A percentile compares a stretch with the other conserved stretches of the same genome.
Conservation (phyloP, 495 filamentous ascomycete genomes). For the Hypoxylon subgilvum region DNA sequence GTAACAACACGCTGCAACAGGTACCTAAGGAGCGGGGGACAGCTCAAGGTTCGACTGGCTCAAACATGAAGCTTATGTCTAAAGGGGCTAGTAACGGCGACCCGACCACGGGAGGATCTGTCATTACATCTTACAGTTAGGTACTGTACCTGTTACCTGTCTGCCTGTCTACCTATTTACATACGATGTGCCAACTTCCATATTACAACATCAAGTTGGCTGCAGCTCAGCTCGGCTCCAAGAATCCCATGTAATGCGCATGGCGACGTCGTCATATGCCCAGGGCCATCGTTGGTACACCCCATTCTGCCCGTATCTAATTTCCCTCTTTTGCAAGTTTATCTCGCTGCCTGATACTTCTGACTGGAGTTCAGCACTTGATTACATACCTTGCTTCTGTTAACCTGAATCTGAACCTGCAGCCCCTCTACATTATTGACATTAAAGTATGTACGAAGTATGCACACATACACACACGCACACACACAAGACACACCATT, state of each 20-base stretch:
- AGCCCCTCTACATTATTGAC: slow-evolving; percentile 18
- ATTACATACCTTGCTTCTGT: too few relatives aligned
- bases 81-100: slow-evolving; percentile 32
- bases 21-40: slow-evolving; percentile 19
- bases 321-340: too few relatives aligned
- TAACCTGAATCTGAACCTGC: slow-evolving; percentile 1
- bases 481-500: too few relatives aligned
- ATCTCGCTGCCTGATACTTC: too few relatives aligned
- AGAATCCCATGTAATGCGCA: slow-evolving; percentile 34
- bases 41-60: too few relatives aligned
- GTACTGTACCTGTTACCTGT: too few relatives aligned
- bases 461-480: too few relatives aligned
- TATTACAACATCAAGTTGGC: neutral
- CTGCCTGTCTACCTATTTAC: slow-evolving; percentile 3
- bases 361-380: too few relatives aligned
- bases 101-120: slow-evolving; percentile 37
- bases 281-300: neutral
- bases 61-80: too few relatives aligned
- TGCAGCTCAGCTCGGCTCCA: slow-evolving; percentile 26
- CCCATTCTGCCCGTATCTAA: too few relatives aligned
- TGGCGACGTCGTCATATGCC: slow-evolving; percentile 9
- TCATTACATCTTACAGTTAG: slow-evolving; percentile 32
- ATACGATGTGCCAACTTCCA: slow-evolving; percentile 3
- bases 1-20: slow-evolving; percentile 30
- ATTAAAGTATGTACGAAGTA: too few relatives aligned